Conservation (phyloP, 1,139 yeast species). For the Debaryomyces robertsiae region DNA sequence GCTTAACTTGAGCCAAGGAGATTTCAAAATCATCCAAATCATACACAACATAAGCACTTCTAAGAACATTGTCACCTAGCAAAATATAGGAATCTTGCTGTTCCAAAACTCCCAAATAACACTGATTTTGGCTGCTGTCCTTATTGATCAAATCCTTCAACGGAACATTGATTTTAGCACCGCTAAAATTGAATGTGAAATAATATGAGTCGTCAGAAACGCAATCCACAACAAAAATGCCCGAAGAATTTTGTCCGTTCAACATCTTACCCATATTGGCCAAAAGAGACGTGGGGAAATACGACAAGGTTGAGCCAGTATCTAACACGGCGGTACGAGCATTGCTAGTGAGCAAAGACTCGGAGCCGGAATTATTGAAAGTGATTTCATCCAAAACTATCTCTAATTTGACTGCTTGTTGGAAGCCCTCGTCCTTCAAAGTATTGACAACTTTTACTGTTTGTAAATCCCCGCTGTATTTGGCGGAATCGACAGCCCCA, state of each 20-base stretch:
- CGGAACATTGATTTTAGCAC: slow-evolving; percentile 41
- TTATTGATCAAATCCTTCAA: slow-evolving; percentile 27
- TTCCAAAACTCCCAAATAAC: slow-evolving; percentile 34
- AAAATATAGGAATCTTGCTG: slow-evolving; percentile 29
- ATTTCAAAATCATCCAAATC: slow-evolving; percentile 69
- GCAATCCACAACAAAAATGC: slow-evolving; percentile 24
- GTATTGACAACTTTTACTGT: slow-evolving; percentile 35
- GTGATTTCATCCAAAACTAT: slow-evolving; percentile 25
- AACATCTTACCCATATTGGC: slow-evolving; percentile 30
- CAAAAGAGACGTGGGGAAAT: slow-evolving; percentile 32
- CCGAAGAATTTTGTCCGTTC: slow-evolving; percentile 24
- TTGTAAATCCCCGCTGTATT: slow-evolving; percentile 39
- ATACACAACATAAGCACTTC: slow-evolving; percentile 75
- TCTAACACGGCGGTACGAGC: slow-evolving; percentile 40
- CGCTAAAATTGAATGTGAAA: slow-evolving; percentile 41
- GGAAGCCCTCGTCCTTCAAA: slow-evolving; percentile 19
- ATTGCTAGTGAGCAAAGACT: slow-evolving; percentile 19
- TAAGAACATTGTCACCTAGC: slow-evolving; percentile 75
- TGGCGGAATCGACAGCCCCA: slow-evolving; percentile 56
- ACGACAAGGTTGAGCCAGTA: slow-evolving; percentile 46
- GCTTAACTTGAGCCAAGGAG: slow-evolving; percentile 65
- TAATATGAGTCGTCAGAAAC: slow-evolving; percentile 19
- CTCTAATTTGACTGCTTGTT: slow-evolving; percentile 30
- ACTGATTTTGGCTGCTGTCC: slow-evolving; percentile 15
- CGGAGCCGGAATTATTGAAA: slow-evolving; percentile 15